Base-by-base conservation (phyloP, 148 eudicot genomes). In the Nepenthes mirabilis region DNA sequence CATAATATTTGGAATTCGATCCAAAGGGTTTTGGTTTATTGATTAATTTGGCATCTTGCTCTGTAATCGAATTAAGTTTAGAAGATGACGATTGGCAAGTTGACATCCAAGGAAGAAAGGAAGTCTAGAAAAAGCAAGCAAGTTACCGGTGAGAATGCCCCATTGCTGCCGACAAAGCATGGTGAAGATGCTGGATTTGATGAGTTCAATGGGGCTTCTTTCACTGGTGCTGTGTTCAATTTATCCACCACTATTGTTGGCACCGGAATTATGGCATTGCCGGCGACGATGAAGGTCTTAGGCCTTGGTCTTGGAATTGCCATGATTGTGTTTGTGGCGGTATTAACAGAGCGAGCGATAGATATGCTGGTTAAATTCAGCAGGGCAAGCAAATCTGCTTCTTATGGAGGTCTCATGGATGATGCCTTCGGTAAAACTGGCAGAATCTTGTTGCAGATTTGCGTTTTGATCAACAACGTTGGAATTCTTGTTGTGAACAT, bases 241-340 rank as follows among this genome's bases (percentile, higher is more conserved):
- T 80, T 87, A 13, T 80, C 95, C 11, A 87, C 95, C 62, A 84
- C 95, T 43, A 64, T 87, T 9, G 85, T 84, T 58, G 95, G 95
- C 23, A 91, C 95, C 60, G 95, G 95, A 51, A 87, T 87, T 67
- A 87, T 87, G 91, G 95, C 95, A 2, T 79, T 87, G 1, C 95
- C 95, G 32, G 88, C 90, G 8, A 84, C 90, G 0, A 62, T 87
- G 37, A 87, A 82, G 70, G 85, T 77, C 52, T 67, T 87, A 7
- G 95, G 95, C 2, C 61, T 72, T 23, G 54, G 85, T 33, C 88
- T 78, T 0, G 95, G 95, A 5, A 64, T 87, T 1, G 60, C 66
- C 43, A 63, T 70, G 11, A 87, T 87, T 9, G 62, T 75, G 0
- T 23, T 84, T 11, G 82, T 70, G 37, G 91, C 82, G 0, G 14